Conservation (phyloP, 768 basidiomycete genomes). For the Boletus sp. region DNA sequence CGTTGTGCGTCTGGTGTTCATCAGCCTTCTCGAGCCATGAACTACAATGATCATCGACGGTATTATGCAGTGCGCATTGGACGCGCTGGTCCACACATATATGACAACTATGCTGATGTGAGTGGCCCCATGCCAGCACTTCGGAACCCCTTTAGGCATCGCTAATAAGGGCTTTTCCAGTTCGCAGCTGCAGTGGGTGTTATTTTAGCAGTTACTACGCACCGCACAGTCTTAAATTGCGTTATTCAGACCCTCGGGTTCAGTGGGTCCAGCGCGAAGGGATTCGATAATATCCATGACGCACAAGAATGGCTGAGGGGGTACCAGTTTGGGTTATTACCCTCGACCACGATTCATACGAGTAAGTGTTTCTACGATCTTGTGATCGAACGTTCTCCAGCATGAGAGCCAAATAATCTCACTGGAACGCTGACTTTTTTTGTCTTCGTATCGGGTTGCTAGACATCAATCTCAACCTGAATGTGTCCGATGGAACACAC, state of each 20-base stretch:
- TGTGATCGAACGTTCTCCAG: neutral
- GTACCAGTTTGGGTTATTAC: slow-evolving; percentile 9
- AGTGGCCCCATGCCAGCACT: slow-evolving; percentile 6
- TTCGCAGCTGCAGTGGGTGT: slow-evolving; percentile 26
- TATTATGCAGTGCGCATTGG: slow-evolving; percentile 38
- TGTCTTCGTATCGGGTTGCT: neutral
- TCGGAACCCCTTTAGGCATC: neutral
- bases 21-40: slow-evolving; percentile 8
- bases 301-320: slow-evolving; percentile 25
- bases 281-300: slow-evolving; percentile 30
- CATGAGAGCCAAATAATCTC: neutral
- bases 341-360: slow-evolving; percentile 10
- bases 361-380: slow-evolving; percentile 16
- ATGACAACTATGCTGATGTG: slow-evolving; percentile 30
- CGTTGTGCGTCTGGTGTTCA: neutral
- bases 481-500: slow-evolving; percentile 8
- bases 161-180: slow-evolving; percentile 11
- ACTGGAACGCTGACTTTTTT: neutral
- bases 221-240: neutral
- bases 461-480: slow-evolving; percentile 23
- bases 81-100: slow-evolving; percentile 33
- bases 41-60: slow-evolving; percentile 9
- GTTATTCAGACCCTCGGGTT: slow-evolving; percentile 25
- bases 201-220: neutral
- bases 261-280: slow-evolving; percentile 34